phyloP scores from a whole-genome alignment of 2,329 filamentous ascomycete genomes.

The Colletotrichum tofieldiae region DNA sequence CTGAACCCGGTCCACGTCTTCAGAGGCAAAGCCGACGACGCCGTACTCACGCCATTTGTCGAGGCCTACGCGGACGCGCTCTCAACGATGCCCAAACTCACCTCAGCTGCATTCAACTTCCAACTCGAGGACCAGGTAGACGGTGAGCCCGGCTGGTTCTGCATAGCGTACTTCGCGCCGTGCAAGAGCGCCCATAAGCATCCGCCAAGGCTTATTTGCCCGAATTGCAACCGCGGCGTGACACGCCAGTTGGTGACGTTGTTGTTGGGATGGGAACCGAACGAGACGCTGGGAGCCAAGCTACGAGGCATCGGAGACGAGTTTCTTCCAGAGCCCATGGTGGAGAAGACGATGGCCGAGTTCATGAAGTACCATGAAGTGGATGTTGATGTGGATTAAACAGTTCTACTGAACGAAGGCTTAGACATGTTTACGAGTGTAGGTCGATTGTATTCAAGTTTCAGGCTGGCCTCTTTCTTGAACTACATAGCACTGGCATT shows the following conservation, averaged over 20 bases:
- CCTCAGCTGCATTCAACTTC: background rate
- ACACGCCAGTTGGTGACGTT: constrained; percentile 10
- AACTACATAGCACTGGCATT: background rate
- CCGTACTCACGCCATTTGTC: background rate
- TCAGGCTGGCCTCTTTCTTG: background rate
- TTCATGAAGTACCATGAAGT: background rate
- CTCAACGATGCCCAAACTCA: constrained; percentile 6
- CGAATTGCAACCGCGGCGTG: background rate
- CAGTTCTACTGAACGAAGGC: too few species aligned
- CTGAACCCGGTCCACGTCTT: constrained; percentile 3
- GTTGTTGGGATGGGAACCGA: constrained; percentile 3
- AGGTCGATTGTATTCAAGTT: background rate
- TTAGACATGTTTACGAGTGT: background rate
- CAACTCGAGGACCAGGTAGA: constrained; percentile 11
- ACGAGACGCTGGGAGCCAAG: background rate
- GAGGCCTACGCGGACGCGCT: constrained; percentile 6
- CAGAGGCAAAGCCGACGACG: constrained; percentile 4
- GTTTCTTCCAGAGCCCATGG: background rate
- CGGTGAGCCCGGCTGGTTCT: constrained; percentile 15
- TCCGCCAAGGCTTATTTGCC: background rate
- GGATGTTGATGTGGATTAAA: background rate
- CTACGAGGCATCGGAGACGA: background rate
- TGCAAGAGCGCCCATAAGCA: background rate
- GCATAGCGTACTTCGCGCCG: constrained; percentile 2
- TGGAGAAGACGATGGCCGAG: constrained; percentile 5